A percentile compares a stretch with the other conserved stretches of the same genome.
Evolutionary conservation across 805 yeast genomes (phyloP).

Genomic region (Pichia scutulata): DNA sequence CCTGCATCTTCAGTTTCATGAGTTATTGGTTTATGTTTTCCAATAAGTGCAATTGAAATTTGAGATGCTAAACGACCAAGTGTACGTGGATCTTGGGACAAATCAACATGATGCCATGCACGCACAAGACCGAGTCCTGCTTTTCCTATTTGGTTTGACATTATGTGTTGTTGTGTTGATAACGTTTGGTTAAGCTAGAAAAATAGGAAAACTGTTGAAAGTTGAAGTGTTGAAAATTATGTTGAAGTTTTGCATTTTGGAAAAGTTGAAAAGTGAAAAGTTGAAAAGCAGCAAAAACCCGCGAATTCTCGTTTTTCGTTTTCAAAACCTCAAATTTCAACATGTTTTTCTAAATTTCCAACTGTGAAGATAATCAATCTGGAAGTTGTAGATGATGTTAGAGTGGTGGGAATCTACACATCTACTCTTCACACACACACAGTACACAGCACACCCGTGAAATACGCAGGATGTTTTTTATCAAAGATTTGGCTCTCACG

Average conservation of each 20-base stretch:
- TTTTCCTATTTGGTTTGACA: slow-evolving; percentile 43
- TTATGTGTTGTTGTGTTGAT: slow-evolving; percentile 11
- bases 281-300: neutral
- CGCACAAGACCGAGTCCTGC: slow-evolving; percentile 51
- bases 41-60: slow-evolving; percentile 82
- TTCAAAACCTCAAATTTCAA: neutral
- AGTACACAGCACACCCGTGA: too few species aligned
- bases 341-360: neutral
- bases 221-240: neutral
- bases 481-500: slow-evolving; percentile 84
- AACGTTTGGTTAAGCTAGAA: neutral
- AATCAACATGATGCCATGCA: slow-evolving; percentile 93
- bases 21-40: slow-evolving; percentile 93
- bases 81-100: slow-evolving; percentile 75
- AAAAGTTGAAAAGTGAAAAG: neutral
- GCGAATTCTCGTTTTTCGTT: neutral
- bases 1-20: slow-evolving; percentile 82
- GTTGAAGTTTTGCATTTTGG: too few species aligned
- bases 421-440: neutral
- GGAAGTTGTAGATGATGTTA: neutral
- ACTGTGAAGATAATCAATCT: neutral
- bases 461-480: slow-evolving; percentile 24
- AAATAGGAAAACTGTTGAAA: neutral
- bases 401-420: too few species aligned
- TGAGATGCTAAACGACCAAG: slow-evolving; percentile 87